phyloP scores from a whole-genome alignment of 345 rosid species.

The Turritis glabra region DNA sequence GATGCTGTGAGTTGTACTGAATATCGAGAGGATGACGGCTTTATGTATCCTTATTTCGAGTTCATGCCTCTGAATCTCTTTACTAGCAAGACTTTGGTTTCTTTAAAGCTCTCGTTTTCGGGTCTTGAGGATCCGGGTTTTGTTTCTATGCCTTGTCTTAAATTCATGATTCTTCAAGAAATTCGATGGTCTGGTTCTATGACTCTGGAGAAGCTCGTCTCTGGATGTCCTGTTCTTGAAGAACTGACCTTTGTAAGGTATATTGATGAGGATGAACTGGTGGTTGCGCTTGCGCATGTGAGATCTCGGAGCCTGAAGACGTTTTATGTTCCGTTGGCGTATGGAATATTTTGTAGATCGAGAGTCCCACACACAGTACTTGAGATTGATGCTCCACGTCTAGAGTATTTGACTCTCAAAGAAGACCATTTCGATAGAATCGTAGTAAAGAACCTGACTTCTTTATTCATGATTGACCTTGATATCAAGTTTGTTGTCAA shows the following conservation, averaged over 20 bases:
- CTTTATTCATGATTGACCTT: not conserved
- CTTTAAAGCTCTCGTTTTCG: slow-evolving; percentile 1
- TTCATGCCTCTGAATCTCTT: slow-evolving; percentile 8
- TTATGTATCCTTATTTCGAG: not conserved
- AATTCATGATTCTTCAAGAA: not conserved
- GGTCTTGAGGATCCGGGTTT: not conserved
- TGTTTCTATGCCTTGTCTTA: slow-evolving; percentile 19
- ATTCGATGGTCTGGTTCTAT: not conserved
- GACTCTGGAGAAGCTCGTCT: not conserved
- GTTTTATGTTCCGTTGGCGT: not conserved
- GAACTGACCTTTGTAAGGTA: not conserved
- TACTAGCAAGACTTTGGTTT: slow-evolving; percentile 18
- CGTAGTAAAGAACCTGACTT: not conserved
- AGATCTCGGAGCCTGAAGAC: slow-evolving; percentile 7
- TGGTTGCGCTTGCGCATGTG: not conserved
- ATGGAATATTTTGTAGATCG: not conserved
- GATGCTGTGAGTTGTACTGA: not conserved
- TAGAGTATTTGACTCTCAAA: not conserved
- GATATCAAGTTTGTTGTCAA: not conserved
- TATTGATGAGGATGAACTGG: not conserved
- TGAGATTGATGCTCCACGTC: slow-evolving; percentile 23
- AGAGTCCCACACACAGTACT: not conserved
- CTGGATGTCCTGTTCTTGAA: slow-evolving; percentile 12
- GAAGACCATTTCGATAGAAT: not conserved
- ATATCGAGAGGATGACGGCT: not conserved